phyloP scores from a whole-genome alignment of 2,329 filamentous ascomycete genomes.

The Endothia cerciana region DNA sequence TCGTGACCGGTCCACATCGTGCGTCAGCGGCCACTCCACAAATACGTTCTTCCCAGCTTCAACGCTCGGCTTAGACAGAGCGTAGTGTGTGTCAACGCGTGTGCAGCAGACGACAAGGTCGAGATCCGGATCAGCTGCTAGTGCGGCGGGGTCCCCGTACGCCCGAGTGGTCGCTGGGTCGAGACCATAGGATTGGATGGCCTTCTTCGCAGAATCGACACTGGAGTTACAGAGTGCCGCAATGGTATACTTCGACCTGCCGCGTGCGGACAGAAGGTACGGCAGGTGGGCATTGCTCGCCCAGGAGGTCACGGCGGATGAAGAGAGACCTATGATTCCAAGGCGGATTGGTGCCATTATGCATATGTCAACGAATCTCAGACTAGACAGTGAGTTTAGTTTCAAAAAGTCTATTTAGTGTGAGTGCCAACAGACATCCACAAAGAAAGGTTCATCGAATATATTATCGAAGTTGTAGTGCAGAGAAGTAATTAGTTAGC shows the following conservation, averaged over 20 bases:
- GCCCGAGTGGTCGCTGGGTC: conserved; percentile 44
- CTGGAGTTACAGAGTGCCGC: conserved; percentile 58
- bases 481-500: not conserved
- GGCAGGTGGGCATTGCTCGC: conserved; percentile 60
- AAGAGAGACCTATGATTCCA: conserved; percentile 62
- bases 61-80: conserved; percentile 50
- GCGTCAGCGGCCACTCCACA: conserved; percentile 62
- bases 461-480: not conserved
- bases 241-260: conserved; percentile 50
- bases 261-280: conserved; percentile 55
- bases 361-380: not conserved
- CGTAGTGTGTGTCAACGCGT: conserved; percentile 56
- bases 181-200: conserved; percentile 49
- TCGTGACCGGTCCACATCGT: conserved; percentile 44
- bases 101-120: conserved; percentile 60
- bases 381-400: not conserved
- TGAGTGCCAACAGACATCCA: not conserved
- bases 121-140: conserved; percentile 54
- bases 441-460: not conserved
- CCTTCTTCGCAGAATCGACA: conserved; percentile 46
- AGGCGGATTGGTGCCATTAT: conserved; percentile 55
- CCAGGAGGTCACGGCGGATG: conserved; percentile 56
- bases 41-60: conserved; percentile 57
- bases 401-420: not conserved
- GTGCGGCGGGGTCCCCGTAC: conserved; percentile 53